Conservation (phyloP, 192 early-diverging fungal species). For the Coemansia biformis region DNA sequence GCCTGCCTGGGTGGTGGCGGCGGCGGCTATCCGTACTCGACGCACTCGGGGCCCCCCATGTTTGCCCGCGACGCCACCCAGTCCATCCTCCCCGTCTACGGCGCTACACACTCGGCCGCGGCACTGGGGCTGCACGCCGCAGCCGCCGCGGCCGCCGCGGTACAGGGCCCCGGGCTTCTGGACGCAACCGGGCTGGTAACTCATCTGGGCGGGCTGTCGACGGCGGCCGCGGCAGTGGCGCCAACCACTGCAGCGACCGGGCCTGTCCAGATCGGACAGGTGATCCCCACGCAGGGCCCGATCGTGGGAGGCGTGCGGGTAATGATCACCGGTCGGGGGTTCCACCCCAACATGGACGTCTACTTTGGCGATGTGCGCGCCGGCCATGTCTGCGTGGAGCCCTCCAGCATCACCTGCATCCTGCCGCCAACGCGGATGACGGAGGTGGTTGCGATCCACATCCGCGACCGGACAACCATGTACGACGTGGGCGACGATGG, state of each 20-base stretch:
- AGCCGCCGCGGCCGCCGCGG: conserved; percentile 3
- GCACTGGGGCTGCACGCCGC: not conserved
- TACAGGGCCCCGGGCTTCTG: not conserved
- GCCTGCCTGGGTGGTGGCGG: not conserved
- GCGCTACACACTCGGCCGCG: conserved; percentile 5
- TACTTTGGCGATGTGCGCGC: conserved; percentile 77
- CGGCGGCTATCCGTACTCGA: not conserved
- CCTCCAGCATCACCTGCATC: conserved; percentile 71
- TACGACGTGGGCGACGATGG: conserved; percentile 9
- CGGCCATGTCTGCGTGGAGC: conserved; percentile 70
- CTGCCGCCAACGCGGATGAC: conserved; percentile 70
- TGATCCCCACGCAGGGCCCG: conserved; percentile 82
- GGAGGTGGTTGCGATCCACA: conserved; percentile 57
- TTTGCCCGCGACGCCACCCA: not conserved
- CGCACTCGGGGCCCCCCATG: not conserved
- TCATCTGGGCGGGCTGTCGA: conserved; percentile 6
- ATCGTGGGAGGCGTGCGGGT: conserved; percentile 80
- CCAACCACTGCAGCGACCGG: too few relatives aligned
- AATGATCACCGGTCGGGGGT: conserved; percentile 76
- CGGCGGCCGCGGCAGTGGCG: conserved; percentile 4
- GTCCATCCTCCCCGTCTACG: not conserved
- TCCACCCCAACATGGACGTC: conserved; percentile 68
- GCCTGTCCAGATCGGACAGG: conserved; percentile 62
- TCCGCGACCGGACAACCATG: conserved; percentile 34
- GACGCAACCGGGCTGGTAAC: conserved; percentile 10